Evolutionary conservation across 2,329 filamentous ascomycete genomes (phyloP).

Genomic region (Aspergillus ruber): DNA sequence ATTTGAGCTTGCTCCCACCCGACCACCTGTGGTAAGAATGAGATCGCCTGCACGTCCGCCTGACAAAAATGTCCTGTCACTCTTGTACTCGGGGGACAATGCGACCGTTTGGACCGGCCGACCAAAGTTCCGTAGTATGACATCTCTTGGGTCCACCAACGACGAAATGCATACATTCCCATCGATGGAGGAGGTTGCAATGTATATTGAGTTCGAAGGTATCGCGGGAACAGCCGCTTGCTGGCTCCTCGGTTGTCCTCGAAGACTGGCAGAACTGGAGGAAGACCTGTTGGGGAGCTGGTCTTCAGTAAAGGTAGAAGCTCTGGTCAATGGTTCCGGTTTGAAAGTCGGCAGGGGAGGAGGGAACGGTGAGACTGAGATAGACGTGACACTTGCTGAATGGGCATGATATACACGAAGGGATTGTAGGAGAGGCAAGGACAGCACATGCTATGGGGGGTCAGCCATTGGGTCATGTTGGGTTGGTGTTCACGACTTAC

Average conservation of each 20-base stretch:
- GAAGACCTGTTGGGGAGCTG: conserved; percentile 17
- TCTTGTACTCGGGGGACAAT: conserved; percentile 90
- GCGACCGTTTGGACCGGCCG: conserved; percentile 87
- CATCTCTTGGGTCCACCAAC: conserved; percentile 79
- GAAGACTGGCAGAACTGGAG: conserved; percentile 24
- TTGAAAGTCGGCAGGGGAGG: conserved; percentile 47
- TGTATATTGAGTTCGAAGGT: conserved; percentile 84
- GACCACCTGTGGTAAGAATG: conserved; percentile 76
- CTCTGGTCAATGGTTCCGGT: conserved; percentile 30
- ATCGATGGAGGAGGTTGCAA: conserved; percentile 90
- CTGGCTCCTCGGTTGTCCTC: conserved; percentile 21
- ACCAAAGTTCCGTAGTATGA: conserved; percentile 86
- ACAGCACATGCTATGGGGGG: conserved; percentile 66
- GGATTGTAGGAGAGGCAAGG: conserved; percentile 72
- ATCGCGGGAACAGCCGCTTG: conserved; percentile 55
- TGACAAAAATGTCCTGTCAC: conserved; percentile 80
- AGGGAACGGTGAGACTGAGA: conserved; percentile 85
- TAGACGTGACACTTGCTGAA: conserved; percentile 78
- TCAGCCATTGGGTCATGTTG: conserved; percentile 9
- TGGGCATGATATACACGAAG: conserved; percentile 88
- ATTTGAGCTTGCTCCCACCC: conserved; percentile 68
- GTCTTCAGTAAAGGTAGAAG: conserved; percentile 21
- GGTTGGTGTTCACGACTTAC: conserved; percentile 47
- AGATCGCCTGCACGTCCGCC: conserved; percentile 83
- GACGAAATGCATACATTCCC: conserved; percentile 92